These are phyloP conservation scores for Ceratorhiza oryzae-sativae DNA, from an alignment of 1,284 basidiomycete genomes.

Conservation along the genomic window DNA sequence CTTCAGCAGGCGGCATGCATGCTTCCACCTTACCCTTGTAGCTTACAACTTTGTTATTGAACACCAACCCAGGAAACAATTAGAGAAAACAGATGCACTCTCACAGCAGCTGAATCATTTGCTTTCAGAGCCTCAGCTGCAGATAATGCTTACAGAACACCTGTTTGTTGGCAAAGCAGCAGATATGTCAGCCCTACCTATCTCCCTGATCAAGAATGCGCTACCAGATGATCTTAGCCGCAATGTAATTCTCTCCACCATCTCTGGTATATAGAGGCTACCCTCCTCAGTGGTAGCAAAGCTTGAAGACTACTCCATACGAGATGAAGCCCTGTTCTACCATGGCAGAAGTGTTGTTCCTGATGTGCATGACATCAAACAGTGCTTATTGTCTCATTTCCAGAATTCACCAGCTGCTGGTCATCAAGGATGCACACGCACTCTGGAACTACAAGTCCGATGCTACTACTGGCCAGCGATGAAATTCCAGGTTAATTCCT, in stretches of 20 bases:
- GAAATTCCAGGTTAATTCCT: slow-evolving; percentile 16
- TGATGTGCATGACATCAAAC: slow-evolving; percentile 10
- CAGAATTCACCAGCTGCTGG: slow-evolving; percentile 40
- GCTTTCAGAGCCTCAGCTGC: not conserved
- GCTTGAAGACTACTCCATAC: not conserved
- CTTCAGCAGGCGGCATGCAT: slow-evolving; percentile 45
- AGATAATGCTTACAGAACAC: not conserved
- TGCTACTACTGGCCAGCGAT: slow-evolving; percentile 27
- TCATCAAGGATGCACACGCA: slow-evolving; percentile 49
- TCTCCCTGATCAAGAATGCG: not conserved
- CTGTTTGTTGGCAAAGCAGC: not conserved
- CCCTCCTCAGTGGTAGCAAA: not conserved
- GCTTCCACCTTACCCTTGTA: slow-evolving; percentile 46
- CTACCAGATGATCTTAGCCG: not conserved
- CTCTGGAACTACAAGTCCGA: slow-evolving; percentile 33
- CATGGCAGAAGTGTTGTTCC: slow-evolving; percentile 29
- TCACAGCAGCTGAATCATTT: slow-evolving; percentile 42
- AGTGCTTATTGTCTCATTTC: slow-evolving; percentile 8
- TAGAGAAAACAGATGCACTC: slow-evolving; percentile 46
- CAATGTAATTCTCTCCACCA: not conserved
- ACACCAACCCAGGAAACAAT: slow-evolving; percentile 46
- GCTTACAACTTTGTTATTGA: slow-evolving; percentile 45
- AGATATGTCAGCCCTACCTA: not conserved
- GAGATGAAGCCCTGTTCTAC: slow-evolving; percentile 6
- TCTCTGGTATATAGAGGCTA: not conserved